Base-by-base conservation (phyloP, 2,329 filamentous ascomycete genomes). In the Claviceps sp. region DNA sequence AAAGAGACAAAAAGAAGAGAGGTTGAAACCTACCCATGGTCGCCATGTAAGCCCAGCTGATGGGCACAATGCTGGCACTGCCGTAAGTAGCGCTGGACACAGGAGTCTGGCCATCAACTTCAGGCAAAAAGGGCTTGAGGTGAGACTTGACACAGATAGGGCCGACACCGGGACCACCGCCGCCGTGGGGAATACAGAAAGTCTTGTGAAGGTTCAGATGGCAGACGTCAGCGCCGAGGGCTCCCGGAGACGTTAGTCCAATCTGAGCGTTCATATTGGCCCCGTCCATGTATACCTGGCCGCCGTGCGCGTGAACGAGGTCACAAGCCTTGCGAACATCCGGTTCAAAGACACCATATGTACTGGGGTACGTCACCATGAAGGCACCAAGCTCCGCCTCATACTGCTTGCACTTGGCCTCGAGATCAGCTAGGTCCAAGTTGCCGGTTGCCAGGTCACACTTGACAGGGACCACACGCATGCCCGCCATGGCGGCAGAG, bases 211-310 rank as follows among this genome's bases (percentile, higher is more conserved):
- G 78, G 70, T 97, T 97, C 55, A 97, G 76, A 73, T 96, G 91
- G 77, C 91, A 97, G 41, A 96, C 90, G 65, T 97, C 91, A 34
- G 91, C 91, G 19, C 91, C 91, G 59, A 97, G 95, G 67, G 94
- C 89, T 41, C 91, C 91, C 1, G 91, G 91, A 0, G 89, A 95
- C 73, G 89, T 95, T 11, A 97, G 78, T 13, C 91, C 91, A 57
- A 97, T 96, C 69, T 97, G 91, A 17, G 91, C 91, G 65, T 96
- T 97, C 89, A 96, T 93, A 73, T 97, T 97, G 58, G 91, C 91
- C 47, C 91, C 91, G 65, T 97, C 91, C 91, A 97, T 96, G 74
- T 96, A 97, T 16, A 97, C 91, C 64, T 94, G 88, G 10, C 91
- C 91, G 50, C 91, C 91, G 64, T 94, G 74, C 57, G 85, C 70